Evolutionary conservation across 2,329 filamentous ascomycete genomes (phyloP), one percentile per base, ranked within the genome.

Genomic region (Zalaria obscura): DNA sequence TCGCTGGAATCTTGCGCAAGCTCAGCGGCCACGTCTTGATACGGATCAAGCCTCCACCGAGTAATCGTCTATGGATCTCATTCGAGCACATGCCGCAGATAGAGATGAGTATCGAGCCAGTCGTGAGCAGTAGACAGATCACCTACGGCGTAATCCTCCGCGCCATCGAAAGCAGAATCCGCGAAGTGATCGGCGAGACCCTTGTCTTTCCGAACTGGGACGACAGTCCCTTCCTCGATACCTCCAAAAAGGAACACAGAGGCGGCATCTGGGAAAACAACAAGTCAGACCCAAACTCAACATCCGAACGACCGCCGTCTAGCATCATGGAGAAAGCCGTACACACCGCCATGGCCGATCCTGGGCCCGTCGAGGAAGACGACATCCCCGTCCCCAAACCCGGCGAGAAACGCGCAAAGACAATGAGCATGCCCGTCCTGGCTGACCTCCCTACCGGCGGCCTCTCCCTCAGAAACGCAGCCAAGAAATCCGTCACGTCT

Each of bases 181-280:
- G 93, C 54, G 88, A 95, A 60, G 87, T 95, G 5, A 73, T 98
- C 45, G 84, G 83, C 6, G 91, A 98, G 63, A 94, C 87, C 1
- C 61, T 96, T 18, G 91, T 98, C 2, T 69, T 81, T 42, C 91
- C 91, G 0, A 93, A 93, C 56, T 98, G 91, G 89, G 91, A 98
- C 49, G 91, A 98, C 57, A 73, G 86, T 25, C 87, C 91, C 0
- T 96, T 98, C 60, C 81, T 86, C 56, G 77, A 83, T 51, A 96
- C 87, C 0, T 72, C 79, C 42, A 68, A 75, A 43, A 86, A 94
- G 57, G 64, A 68, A 18, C 87, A 85, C 70, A 75, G 91, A 50
- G 91, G 89, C 7, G 91, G 91, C 0, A 82, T 96, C 18, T 98
- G 77, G 77, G 60, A 68, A 47, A 61, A 65, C 39, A 7, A 32